phyloP scores from a whole-genome alignment of 345 rosid species.

The Erodium maritimum region DNA sequence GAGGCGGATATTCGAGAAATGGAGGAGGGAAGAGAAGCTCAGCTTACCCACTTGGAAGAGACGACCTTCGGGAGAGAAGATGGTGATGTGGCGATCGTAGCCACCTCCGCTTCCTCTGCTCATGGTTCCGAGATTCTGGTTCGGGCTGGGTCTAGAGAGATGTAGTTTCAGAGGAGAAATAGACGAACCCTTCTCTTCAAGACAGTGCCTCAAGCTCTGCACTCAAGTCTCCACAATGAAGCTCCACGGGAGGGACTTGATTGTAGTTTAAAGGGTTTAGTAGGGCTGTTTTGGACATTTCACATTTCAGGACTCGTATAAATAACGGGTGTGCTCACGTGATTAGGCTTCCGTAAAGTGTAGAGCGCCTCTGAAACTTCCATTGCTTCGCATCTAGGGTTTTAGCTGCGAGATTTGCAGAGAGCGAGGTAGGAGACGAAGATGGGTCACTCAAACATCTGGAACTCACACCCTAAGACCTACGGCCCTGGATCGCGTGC shows the following conservation, averaged over 20 bases:
- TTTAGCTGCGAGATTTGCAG: background rate
- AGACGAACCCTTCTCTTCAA: background rate
- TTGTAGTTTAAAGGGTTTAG: too few relatives aligned
- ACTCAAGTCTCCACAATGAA: too few relatives aligned
- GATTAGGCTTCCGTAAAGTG: background rate
- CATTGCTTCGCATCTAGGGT: background rate
- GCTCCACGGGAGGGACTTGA: too few relatives aligned
- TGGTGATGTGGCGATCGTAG: slow-evolving; percentile 60
- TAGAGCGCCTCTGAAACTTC: too few relatives aligned
- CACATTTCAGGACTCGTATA: too few relatives aligned
- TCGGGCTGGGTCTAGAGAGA: background rate
- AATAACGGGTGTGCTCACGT: background rate
- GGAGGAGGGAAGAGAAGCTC: background rate
- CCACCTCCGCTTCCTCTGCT: slow-evolving; percentile 67
- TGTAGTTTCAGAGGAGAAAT: background rate
- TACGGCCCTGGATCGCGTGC: slow-evolving; percentile 10
- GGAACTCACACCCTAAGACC: slow-evolving; percentile 10
- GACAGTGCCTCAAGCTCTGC: too few relatives aligned
- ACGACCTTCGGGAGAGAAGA: slow-evolving; percentile 63
- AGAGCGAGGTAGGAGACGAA: background rate
- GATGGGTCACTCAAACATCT: slow-evolving; percentile 8
- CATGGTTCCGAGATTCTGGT: slow-evolving; percentile 16
- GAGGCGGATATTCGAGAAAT: background rate
- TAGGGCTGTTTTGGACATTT: background rate
- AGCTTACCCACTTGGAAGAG: slow-evolving; percentile 55